A percentile compares a stretch with the other conserved stretches of the same genome.
Evolutionary conservation across 2,329 filamentous ascomycete species (phyloP).

Genomic region (Chalaropsis ovoidea): DNA sequence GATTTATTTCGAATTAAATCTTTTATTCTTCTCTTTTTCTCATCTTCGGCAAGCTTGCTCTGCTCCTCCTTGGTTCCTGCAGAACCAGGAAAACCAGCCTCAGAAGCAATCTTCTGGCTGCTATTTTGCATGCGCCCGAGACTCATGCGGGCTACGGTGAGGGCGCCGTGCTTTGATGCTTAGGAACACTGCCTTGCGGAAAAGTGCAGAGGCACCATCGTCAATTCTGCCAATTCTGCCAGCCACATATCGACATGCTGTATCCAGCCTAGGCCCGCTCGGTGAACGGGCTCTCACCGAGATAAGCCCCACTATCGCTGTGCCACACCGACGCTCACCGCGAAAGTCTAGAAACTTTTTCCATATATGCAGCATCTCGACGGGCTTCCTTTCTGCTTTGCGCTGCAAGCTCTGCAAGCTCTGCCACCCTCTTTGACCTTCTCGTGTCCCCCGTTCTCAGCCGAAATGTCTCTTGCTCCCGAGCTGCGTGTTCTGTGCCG

Average conservation of each 20-base stretch:
- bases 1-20: not conserved
- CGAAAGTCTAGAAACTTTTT: slow-evolving; percentile 16
- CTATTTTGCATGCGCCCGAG: too few species aligned
- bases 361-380: not conserved
- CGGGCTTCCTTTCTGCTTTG: not conserved
- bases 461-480: slow-evolving; percentile 38
- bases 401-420: not conserved
- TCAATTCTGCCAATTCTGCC: not conserved
- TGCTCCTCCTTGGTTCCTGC: not conserved
- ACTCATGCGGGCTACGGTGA: too few species aligned
- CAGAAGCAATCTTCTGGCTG: too few species aligned
- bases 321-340: slow-evolving; percentile 11
- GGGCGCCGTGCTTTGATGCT: too few species aligned
- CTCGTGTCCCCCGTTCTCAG: not conserved
- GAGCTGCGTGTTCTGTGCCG: slow-evolving; percentile 57
- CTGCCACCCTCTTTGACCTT: not conserved
- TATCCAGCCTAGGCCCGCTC: not conserved
- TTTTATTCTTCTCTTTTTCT: not conserved
- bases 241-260: not conserved
- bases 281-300: not conserved
- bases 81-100: not conserved
- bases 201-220: too few species aligned
- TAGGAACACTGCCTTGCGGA: too few species aligned
- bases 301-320: slow-evolving; percentile 3
- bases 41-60: not conserved